Percentiles rank a stretch among this genome's conserved stretches.
These are phyloP conservation scores for Erysimum cheiranthoides DNA, from an alignment of 345 rosid species.

Conservation along the genomic window DNA sequence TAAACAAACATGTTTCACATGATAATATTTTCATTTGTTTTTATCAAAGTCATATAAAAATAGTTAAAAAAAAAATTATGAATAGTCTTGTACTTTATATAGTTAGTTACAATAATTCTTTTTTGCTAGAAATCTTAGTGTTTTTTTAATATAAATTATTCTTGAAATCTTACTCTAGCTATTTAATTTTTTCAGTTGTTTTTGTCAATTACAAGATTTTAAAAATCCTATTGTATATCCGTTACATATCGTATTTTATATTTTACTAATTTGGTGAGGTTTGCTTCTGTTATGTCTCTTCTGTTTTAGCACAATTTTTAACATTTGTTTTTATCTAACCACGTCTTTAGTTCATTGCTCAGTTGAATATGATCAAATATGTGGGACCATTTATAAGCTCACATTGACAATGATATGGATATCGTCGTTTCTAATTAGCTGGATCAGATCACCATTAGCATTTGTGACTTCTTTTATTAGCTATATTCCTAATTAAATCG, in stretches of 20 bases:
- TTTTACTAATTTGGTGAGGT: background rate
- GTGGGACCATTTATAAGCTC: slow-evolving; percentile 25
- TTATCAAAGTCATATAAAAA: too few species aligned
- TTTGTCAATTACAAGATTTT: too few species aligned
- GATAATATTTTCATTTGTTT: too few species aligned
- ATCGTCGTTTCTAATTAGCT: slow-evolving; percentile 23
- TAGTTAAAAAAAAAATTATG: too few species aligned
- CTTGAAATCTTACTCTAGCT: too few species aligned
- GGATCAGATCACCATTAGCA: slow-evolving; percentile 17
- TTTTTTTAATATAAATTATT: too few species aligned
- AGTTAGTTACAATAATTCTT: too few species aligned
- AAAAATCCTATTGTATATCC: too few species aligned
- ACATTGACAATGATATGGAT: slow-evolving; percentile 25
- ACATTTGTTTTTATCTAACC: background rate
- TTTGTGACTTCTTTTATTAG: background rate
- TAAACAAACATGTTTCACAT: too few species aligned
- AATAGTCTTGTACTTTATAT: too few species aligned
- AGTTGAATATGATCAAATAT: slow-evolving; percentile 4
- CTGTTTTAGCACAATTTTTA: background rate
- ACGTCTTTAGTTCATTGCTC: slow-evolving; percentile 3
- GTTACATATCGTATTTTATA: background rate
- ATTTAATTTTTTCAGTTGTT: too few species aligned
- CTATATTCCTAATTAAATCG: background rate
- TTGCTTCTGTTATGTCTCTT: background rate
- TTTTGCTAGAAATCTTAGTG: too few species aligned